These are phyloP conservation scores for Chrysanthemum lavandulifolium DNA, from an alignment of 129 eudicot species.

Conservation along the genomic window DNA sequence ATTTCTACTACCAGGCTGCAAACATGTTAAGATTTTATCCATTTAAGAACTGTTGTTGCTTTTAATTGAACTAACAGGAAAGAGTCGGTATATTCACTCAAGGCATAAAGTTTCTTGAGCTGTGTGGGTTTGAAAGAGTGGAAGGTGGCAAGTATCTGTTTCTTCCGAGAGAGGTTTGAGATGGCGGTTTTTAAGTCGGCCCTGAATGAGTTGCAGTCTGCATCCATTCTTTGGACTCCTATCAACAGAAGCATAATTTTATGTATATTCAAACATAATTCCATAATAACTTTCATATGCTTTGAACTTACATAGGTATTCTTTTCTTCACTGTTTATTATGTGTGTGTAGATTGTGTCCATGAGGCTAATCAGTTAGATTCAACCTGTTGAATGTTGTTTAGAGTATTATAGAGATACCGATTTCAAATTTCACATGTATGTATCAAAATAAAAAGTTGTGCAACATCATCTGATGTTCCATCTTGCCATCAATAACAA, in stretches of 20 bases:
- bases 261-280: slow-evolving; percentile 9
- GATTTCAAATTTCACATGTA: neutral
- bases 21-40: no score
- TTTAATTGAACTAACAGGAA: slow-evolving; percentile 47
- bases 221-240: slow-evolving; percentile 93
- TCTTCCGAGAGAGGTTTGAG: slow-evolving; percentile 52
- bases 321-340: neutral
- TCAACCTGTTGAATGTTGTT: neutral
- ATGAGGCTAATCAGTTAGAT: neutral
- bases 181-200: slow-evolving; percentile 45
- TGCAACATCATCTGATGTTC: no score
- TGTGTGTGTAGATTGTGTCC: neutral
- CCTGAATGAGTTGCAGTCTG: slow-evolving; percentile 53
- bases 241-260: slow-evolving; percentile 36
- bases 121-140: slow-evolving; percentile 75
- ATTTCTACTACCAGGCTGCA: no score
- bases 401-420: neutral
- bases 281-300: neutral
- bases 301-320: neutral
- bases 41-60: no score
- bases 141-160: slow-evolving; percentile 52
- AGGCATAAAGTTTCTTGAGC: slow-evolving; percentile 77
- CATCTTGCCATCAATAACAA: no score
- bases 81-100: slow-evolving; percentile 66
- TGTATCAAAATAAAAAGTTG: no score